Base-by-base conservation (phyloP, 805 yeast genomes). In the Candida ascalaphidarum region DNA sequence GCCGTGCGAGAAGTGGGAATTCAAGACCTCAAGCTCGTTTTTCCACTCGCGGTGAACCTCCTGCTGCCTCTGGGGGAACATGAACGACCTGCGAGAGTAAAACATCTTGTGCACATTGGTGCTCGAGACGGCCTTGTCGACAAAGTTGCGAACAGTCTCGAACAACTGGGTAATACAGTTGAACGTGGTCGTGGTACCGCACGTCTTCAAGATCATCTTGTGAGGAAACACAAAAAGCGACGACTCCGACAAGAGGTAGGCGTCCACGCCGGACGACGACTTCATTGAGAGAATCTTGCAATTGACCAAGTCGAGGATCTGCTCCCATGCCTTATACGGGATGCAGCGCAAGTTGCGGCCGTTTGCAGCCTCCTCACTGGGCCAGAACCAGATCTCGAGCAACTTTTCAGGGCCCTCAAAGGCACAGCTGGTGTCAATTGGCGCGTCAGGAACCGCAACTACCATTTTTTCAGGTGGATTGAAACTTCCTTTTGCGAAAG, bases 381-480 rank as follows among this genome's bases (percentile, higher is more conserved):
- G 70, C 42, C 77, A 76, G 50, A 86, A 77, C 96, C 96, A 88
- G 33, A 89, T 65, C 52, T 89, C 96, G 23, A 92, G 64, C 32
- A 89, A 65, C 55, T 89, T 92, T 55, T 89, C 97, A 18, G 98
- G 97, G 5, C 98, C 97, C 62, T 89, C 97, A 50, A 89, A 89
- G 2, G 96, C 18, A 17, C 6, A 17, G 18, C 18, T 17, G 18
- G 18, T 8, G 18, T 7, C 6, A 17, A 17, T 8, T 17, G 18
- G 18, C 8, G 18, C n/a, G n/a, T n/a, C n/a, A n/a, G n/a, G n/a
- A n/a, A n/a, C n/a, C n/a, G n/a, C n/a, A n/a, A n/a, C n/a, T n/a
- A n/a, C n/a, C n/a, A n/a, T n/a, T n/a, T n/a, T n/a, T 7, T 10
- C 20, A n/a, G 26, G 15, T 23, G 15, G 24, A 7, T 11, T 12